Conservation (phyloP, 306 rosid genomes). For the Ziziphus jujuba region DNA sequence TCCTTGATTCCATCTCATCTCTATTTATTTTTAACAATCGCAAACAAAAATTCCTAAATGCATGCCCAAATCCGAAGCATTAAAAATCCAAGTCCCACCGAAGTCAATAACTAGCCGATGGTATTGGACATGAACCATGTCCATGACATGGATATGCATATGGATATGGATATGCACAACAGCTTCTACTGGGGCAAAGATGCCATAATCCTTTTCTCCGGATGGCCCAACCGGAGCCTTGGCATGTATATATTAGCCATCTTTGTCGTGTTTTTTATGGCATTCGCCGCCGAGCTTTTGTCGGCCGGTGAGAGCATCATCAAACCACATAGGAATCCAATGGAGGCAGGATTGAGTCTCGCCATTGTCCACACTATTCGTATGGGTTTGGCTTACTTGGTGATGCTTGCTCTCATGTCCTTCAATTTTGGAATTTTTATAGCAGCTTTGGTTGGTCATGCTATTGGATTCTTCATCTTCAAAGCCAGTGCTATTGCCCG, state of each 20-base stretch:
- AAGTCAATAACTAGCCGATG: too few relatives aligned
- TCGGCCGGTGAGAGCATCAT: constrained; percentile 33
- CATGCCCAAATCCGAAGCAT: too few relatives aligned
- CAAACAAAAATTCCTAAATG: too few relatives aligned
- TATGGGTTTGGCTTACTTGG: constrained; percentile 44
- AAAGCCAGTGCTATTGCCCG: constrained; percentile 35
- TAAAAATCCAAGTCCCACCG: too few relatives aligned
- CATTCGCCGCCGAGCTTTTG: constrained; percentile 42
- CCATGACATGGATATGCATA: neutral
- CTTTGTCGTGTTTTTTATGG: constrained; percentile 50
- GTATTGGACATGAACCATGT: too few relatives aligned
- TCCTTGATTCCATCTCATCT: too few relatives aligned
- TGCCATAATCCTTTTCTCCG: constrained; percentile 49
- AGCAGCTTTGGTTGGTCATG: constrained; percentile 63
- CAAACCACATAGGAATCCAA: constrained; percentile 18
- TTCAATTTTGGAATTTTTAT: constrained; percentile 65
- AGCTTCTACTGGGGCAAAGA: constrained; percentile 74
- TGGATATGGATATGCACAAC: constrained; percentile 50
- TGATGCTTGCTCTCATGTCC: constrained; percentile 82
- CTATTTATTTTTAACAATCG: too few relatives aligned
- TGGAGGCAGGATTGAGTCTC: constrained; percentile 24
- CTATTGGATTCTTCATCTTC: constrained; percentile 55
- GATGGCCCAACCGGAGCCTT: constrained; percentile 55
- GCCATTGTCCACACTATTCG: constrained; percentile 38
- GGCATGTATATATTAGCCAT: constrained; percentile 62